These are phyloP conservation scores for Castanea sativa DNA, from an alignment of 306 rosid genomes.

Conservation along the genomic window DNA sequence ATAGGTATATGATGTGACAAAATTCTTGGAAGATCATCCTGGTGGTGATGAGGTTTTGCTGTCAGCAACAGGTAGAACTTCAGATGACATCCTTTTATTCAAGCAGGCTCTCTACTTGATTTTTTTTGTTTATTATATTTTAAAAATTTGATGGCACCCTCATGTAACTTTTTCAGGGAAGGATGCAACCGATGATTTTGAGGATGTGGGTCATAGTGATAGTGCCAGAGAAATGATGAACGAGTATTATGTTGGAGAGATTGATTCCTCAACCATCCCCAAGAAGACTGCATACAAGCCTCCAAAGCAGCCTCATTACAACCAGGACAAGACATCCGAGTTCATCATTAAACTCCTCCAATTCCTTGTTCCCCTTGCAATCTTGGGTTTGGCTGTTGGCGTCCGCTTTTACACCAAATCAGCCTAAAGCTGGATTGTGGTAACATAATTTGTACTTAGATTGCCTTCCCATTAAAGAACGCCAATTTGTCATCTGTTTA, in stretches of 20 bases:
- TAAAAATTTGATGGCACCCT: not conserved
- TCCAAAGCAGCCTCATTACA: constrained; percentile 59
- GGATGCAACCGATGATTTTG: constrained; percentile 65
- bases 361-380: constrained; percentile 54
- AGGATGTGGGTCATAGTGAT: constrained; percentile 59
- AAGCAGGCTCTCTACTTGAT: not conserved
- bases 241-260: constrained; percentile 44
- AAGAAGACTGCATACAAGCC: constrained; percentile 33
- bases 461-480: not conserved
- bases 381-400: constrained; percentile 53
- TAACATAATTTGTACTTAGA: not conserved
- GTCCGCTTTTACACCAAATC: constrained; percentile 52
- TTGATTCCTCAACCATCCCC: constrained; percentile 47
- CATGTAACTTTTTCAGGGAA: constrained; percentile 31
- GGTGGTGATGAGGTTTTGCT: constrained; percentile 62
- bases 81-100: not conserved
- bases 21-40: constrained; percentile 59
- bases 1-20: constrained; percentile 56
- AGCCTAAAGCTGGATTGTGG: constrained; percentile 18
- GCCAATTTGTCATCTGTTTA: not conserved
- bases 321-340: constrained; percentile 60
- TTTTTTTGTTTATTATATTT: not conserved
- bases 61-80: constrained; percentile 46
- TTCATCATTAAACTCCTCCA: constrained; percentile 58
- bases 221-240: constrained; percentile 55